These are phyloP conservation scores for Penicillium paxilli DNA, from an alignment of 495 filamentous ascomycete genomes.

Conservation along the genomic window DNA sequence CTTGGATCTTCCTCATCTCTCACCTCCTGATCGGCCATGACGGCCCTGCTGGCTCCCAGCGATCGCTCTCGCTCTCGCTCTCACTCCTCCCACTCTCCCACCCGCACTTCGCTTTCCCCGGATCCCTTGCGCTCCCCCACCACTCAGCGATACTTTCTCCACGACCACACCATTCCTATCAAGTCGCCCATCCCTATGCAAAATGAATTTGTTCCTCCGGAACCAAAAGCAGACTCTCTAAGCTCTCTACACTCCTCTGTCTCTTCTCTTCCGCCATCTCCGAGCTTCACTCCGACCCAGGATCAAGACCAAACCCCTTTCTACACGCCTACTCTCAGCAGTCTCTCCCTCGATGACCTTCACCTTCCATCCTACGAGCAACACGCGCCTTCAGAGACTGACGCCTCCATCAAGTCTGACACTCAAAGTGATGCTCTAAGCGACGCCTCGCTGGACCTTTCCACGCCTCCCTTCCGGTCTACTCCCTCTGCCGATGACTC, in stretches of 20 bases:
- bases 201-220: constrained; percentile 27
- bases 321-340: constrained; percentile 60
- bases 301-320: constrained; percentile 28
- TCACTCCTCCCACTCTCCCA: too few relatives aligned
- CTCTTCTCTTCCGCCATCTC: constrained; percentile 42
- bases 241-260: constrained; percentile 33
- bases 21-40: constrained; percentile 31
- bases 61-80: constrained; percentile 38
- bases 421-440: constrained; percentile 19
- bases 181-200: constrained; percentile 41
- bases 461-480: constrained; percentile 10
- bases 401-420: too few relatives aligned
- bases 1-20: too few relatives aligned
- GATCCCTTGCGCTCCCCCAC: constrained; percentile 42
- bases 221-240: too few relatives aligned
- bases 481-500: constrained; percentile 75
- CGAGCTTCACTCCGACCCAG: constrained; percentile 33
- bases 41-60: constrained; percentile 38
- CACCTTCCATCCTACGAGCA: constrained; percentile 13
- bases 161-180: constrained; percentile 27
- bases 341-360: constrained; percentile 60
- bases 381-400: background rate
- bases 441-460: constrained; percentile 23
- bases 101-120: constrained; percentile 36
- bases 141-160: constrained; percentile 45